Base-by-base conservation (phyloP, 768 basidiomycete species). In the Cyathus striatus region DNA sequence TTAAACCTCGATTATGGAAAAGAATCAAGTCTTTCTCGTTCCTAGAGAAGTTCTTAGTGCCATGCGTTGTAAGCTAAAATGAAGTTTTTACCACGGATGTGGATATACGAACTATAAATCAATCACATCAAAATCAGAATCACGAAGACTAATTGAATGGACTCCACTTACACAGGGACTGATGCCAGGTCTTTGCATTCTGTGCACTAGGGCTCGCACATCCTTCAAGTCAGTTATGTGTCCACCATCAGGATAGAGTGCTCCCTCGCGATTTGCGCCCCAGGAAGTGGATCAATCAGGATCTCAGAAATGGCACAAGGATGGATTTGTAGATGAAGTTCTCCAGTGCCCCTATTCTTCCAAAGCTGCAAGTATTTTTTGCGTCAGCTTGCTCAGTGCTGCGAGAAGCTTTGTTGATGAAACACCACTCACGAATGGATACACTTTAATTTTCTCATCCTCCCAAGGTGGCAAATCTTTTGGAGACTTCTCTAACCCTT, bases 301-400 rank as follows among this genome's bases (percentile, higher is more conserved):
- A 91, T 69, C 50, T 82, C 76, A n/a, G 67, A 59, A 2, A 62
- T 76, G 21, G 78, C 87, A 51, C 81, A 83, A 2, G 84, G 88
- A 58, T 91, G 90, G 9, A 92, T 87, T 55, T 93, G 79, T 59
- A 91, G 78, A 56, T 90, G 85, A 12, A 94, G 72, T 1, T 68
- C 64, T 16, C 79, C 78, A 2, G 89, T 91, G 6, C 79, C 74
- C 0, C 88, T 86, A 60, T 91, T 92, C 70, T 90, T 91, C 90
- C 90, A 93, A 12, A 82, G 54, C 81, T 88, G n/a, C n/a, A n/a
- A n/a, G n/a, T n/a, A n/a, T n/a, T n/a, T n/a, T n/a, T n/a, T n/a
- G n/a, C n/a, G n/a, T n/a, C n/a, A n/a, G n/a, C n/a, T n/a, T n/a
- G n/a, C n/a, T n/a, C n/a, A n/a, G n/a, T n/a, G n/a, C n/a, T n/a